Evolutionary conservation across 1,139 yeast species (phyloP).

Genomic region (Kazachstania sp.): DNA sequence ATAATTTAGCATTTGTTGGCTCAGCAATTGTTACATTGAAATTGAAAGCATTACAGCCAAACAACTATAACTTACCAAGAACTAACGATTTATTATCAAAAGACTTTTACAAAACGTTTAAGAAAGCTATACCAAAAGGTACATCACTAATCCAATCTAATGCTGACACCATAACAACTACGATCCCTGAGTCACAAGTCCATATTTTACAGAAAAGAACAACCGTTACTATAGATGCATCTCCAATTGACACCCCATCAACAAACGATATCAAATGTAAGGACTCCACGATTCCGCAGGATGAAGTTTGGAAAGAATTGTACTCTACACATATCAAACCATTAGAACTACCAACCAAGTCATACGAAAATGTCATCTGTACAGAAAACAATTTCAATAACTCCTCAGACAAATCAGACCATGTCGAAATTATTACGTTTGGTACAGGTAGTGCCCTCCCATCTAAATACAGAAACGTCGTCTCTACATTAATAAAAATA

Average conservation of each 20-base stretch:
- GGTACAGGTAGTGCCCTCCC: slow-evolving; percentile 97
- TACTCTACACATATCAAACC: slow-evolving; percentile 39
- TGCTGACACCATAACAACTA: slow-evolving; percentile 11
- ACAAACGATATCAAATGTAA: slow-evolving; percentile 8
- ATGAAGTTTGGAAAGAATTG: slow-evolving; percentile 34
- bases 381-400: slow-evolving; percentile 19
- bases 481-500: slow-evolving; percentile 64
- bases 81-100: slow-evolving; percentile 25
- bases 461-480: slow-evolving; percentile 72
- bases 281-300: background rate
- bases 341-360: slow-evolving; percentile 16
- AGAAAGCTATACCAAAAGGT: slow-evolving; percentile 15
- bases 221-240: slow-evolving; percentile 19
- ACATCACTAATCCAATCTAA: slow-evolving; percentile 20
- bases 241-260: slow-evolving; percentile 11
- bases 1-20: slow-evolving; percentile 50
- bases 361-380: slow-evolving; percentile 13
- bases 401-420: slow-evolving; percentile 30
- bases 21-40: slow-evolving; percentile 48
- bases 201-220: slow-evolving; percentile 21
- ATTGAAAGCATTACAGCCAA: slow-evolving; percentile 47
- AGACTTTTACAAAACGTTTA: slow-evolving; percentile 27
- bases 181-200: slow-evolving; percentile 15
- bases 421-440: slow-evolving; percentile 64
- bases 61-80: slow-evolving; percentile 45